Evolutionary conservation across 306 rosid species (phyloP).

Genomic region (Oemleria cerasiformis): DNA sequence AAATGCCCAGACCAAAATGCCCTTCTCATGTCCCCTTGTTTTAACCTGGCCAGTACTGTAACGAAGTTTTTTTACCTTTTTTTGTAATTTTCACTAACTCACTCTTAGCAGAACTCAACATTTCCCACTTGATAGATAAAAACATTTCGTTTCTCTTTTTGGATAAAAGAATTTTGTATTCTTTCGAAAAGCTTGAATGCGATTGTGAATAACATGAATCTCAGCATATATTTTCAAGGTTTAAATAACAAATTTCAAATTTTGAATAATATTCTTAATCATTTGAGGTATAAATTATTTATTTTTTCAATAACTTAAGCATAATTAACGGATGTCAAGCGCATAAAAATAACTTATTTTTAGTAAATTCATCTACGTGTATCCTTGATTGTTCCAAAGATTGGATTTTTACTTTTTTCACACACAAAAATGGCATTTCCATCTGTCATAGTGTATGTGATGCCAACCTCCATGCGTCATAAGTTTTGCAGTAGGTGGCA

Average conservation of each 20-base stretch:
- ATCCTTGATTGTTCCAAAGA: not conserved
- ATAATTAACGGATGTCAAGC: too few species aligned
- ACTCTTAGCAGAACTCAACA: too few species aligned
- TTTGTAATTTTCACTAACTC: not conserved
- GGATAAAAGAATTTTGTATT: too few species aligned
- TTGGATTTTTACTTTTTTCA: not conserved
- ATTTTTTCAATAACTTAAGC: too few species aligned
- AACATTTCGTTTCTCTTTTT: too few species aligned
- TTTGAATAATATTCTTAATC: not conserved
- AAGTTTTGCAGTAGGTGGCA: too few species aligned
- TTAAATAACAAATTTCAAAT: not conserved
- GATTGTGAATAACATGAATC: too few species aligned
- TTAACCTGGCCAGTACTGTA: slow-evolving; percentile 5
- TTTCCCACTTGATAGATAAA: too few species aligned
- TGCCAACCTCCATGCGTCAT: slow-evolving; percentile 7
- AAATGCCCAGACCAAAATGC: slow-evolving; percentile 27
- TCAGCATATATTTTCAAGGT: too few species aligned
- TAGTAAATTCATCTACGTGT: not conserved
- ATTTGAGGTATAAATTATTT: too few species aligned
- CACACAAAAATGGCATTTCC: not conserved
- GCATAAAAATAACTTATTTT: too few species aligned
- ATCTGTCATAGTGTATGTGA: not conserved
- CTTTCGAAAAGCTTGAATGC: too few species aligned
- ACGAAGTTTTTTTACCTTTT: not conserved
- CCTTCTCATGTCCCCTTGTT: slow-evolving; percentile 23